Evolutionary conservation across 75 land plant species (phyloP).

Genomic region (Chamaecyparis obtusa): DNA sequence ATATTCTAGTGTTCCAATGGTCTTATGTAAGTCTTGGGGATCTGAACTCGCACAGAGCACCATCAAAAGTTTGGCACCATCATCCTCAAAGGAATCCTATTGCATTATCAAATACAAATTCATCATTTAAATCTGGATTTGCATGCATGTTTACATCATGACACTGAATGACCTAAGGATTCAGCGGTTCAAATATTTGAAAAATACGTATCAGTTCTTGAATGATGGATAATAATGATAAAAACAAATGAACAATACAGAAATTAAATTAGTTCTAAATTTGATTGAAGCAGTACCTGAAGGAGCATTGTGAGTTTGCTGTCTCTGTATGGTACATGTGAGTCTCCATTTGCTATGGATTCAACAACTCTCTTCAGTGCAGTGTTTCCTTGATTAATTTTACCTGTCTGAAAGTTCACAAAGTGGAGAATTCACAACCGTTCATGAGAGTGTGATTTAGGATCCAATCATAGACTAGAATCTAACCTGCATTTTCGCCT

Average conservation of each 20-base stretch:
- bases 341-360: slow-evolving; percentile 43
- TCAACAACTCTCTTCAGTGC: slow-evolving; percentile 54
- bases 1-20: slow-evolving; percentile 79
- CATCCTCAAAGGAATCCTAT: slow-evolving; percentile 94
- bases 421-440: not conserved
- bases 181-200: slow-evolving; percentile 31
- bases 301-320: slow-evolving; percentile 53
- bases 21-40: slow-evolving; percentile 79
- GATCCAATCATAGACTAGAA: not conserved
- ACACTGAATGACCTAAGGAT: slow-evolving; percentile 22
- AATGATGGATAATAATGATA: slow-evolving; percentile 9
- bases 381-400: slow-evolving; percentile 46
- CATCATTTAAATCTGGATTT: slow-evolving; percentile 5
- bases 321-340: slow-evolving; percentile 46
- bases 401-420: slow-evolving; percentile 34
- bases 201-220: slow-evolving; percentile 25
- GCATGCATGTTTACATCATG: not conserved
- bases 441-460: not conserved
- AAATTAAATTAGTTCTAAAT: not conserved
- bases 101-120: not conserved
- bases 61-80: slow-evolving; percentile 81
- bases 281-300: slow-evolving; percentile 19
- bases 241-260: not conserved
- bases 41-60: slow-evolving; percentile 90
- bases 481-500: slow-evolving; percentile 39